Evolutionary conservation across 2,329 filamentous ascomycete genomes (phyloP).

Genomic region (Zasmidium cellare): DNA sequence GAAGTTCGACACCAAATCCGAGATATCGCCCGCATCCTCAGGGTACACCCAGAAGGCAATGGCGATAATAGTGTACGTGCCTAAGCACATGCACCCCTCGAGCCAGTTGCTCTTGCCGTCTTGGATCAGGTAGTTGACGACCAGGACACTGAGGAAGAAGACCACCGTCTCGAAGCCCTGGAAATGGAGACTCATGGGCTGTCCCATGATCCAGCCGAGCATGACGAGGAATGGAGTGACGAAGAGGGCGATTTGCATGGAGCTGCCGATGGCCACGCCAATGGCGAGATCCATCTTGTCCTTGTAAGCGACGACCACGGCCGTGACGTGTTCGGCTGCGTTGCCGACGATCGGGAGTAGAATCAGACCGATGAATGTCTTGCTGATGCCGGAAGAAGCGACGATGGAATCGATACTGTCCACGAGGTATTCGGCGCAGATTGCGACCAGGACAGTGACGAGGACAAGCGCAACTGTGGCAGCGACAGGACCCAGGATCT

Average conservation of each 20-base stretch:
- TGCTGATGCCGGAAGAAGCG: conserved; percentile 51
- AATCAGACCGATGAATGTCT: conserved; percentile 59
- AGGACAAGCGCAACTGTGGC: conserved; percentile 49
- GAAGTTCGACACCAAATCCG: conserved; percentile 16
- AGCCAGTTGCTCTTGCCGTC: conserved; percentile 86
- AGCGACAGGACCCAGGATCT: conserved; percentile 47
- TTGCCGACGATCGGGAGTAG: conserved; percentile 60
- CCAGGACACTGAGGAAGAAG: conserved; percentile 79
- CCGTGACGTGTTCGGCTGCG: conserved; percentile 58
- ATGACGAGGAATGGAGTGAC: conserved; percentile 60
- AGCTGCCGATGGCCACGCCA: conserved; percentile 56
- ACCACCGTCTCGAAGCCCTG: conserved; percentile 86
- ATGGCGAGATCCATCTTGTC: conserved; percentile 60
- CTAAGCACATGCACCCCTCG: conserved; percentile 66
- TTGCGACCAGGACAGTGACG: conserved; percentile 50
- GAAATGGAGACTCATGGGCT: conserved; percentile 71
- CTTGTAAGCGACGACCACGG: conserved; percentile 56
- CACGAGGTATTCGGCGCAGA: conserved; percentile 57
- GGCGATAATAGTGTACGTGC: conserved; percentile 60
- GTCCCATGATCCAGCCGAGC: conserved; percentile 55
- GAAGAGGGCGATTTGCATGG: conserved; percentile 58
- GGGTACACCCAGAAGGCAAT: conserved; percentile 63
- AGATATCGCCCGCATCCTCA: conserved; percentile 23
- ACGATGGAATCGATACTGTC: conserved; percentile 57
- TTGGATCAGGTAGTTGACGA: conserved; percentile 83